Evolutionary conservation across 108 stramenopile genomes (phyloP), one percentile per base, ranked within the genome.

Genomic region (Skeletonema costatum): DNA sequence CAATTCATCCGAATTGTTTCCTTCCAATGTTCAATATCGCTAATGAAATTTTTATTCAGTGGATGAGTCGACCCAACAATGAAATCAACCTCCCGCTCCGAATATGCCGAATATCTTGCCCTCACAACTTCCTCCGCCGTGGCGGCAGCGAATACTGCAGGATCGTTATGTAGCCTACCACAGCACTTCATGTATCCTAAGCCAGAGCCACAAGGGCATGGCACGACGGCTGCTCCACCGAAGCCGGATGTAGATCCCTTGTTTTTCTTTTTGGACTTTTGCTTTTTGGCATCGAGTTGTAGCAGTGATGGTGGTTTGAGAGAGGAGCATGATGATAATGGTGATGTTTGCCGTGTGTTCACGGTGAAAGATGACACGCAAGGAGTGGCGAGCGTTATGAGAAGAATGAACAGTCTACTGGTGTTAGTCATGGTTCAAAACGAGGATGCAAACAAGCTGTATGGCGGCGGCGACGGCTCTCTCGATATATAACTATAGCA

Each of bases 71-170:
- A 83, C 3, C 74, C 78, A 25, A 83, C 78, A 17, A 92, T 82
- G 59, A 92, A 92, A 59, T 92, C 90, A 25, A 89, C 77, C 41
- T 82, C 80, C 1, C 88, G 80, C 58, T 87, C 86, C 56, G 90
- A 87, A 72, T 92, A 92, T 2, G 90, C 90, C 17, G 88, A 88
- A 75, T 92, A 92, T 30, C 90, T 65, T 31, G 90, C 90, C 41
- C 87, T 70, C 3, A 92, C 90, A 50, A 92, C 75, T 30, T 92
- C 80, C 56, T 84, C 86, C 0, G 88, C 73, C 35, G 90, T 72
- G 17, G 88, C 90, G 25, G 60, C 46, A 32, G 80, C 77, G 69
- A 60, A 88, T 2, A 77, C 84, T 1, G 79, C 75, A 17, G 77
- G 65, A 62, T 88, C 82, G 10, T 73, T 83, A 67, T 92, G 90